Conservation (phyloP, 2,329 filamentous ascomycete species). For the Xylariaceae sp. region DNA sequence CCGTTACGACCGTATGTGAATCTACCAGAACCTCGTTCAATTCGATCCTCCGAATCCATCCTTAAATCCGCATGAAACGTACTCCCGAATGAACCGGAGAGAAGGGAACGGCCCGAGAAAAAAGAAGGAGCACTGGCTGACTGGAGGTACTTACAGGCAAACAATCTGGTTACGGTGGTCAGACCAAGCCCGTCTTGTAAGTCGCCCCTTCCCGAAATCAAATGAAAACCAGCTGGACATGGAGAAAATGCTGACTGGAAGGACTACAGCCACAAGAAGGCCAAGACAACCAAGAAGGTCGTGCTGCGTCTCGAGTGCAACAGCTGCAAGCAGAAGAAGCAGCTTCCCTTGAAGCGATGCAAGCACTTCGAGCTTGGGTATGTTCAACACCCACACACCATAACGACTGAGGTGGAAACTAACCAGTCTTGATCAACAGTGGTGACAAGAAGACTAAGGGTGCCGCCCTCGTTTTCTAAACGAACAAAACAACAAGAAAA, state of each 20-base stretch:
- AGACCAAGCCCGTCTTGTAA: constrained; percentile 93
- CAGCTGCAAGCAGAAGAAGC: constrained; percentile 95
- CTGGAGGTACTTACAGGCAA: constrained; percentile 5
- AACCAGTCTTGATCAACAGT: constrained; percentile 46
- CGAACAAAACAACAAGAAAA: constrained; percentile 8
- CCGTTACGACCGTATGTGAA: constrained; percentile 12
- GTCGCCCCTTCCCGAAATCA: too few relatives aligned
- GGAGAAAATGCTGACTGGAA: too few relatives aligned
- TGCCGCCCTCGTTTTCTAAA: constrained; percentile 97
- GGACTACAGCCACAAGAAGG: constrained; percentile 99
- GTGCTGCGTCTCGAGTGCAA: constrained; percentile 98
- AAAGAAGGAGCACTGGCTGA: not conserved
- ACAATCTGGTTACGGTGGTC: constrained; percentile 64
- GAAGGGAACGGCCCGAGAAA: not conserved
- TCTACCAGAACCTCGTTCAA: not conserved
- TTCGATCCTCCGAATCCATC: not conserved
- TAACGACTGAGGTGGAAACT: not conserved
- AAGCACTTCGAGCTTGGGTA: constrained; percentile 99
- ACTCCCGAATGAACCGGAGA: not conserved
- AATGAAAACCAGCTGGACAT: not conserved
- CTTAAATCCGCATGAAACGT: not conserved
- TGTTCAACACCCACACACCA: constrained; percentile 29
- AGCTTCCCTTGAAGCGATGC: constrained; percentile 98
- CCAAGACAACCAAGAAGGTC: constrained; percentile 99
- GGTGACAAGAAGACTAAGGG: constrained; percentile 99